Evolutionary conservation across 2,329 filamentous ascomycete species (phyloP), one percentile per base, ranked within the genome.

Genomic region (Calonectria naviculata): DNA sequence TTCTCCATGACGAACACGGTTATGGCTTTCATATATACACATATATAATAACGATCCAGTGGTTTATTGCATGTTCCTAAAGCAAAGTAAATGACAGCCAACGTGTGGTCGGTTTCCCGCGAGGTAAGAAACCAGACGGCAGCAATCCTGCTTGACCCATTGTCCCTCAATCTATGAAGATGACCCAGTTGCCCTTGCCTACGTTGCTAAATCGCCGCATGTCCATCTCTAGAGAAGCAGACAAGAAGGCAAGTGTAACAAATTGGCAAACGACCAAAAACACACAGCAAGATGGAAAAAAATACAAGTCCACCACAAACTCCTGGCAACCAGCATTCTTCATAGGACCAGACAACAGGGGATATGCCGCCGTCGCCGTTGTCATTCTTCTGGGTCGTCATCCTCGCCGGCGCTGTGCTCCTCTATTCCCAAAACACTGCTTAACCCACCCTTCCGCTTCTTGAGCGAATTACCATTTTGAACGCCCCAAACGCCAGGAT

Each of bases 271-370:
- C 28, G 44, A 44, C 21, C 67, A 64, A 60, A 69, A 60, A 56
- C 36, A 66, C 38, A 38, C 41, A 52, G 34, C 38, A 46, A 62
- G 56, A 65, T 70, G 46, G 42, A 70, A 65, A 68, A 62, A 31
- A 42, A 65, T 47, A 38, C 66, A 56, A 24, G 4, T 44, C 56
- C 66, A 46, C 52, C 61, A 42, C 46, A 44, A 68, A 68, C 41
- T 44, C 47, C 47, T 28, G 26, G 61, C 64, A 52, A 75, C 64
- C 63, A 28, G 46, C 24, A 41, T 78, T 78, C n/a, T 82, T 81
- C 79, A 81, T 84, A 90, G 88, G 88, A 90, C 87, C 88, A 91
- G 89, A 85, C 85, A 88, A 89, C 88, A 92, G 91, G 89, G 90
- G 89, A 89, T 90, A 74, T 87, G 89, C 88, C 88, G 87, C 87